Evolutionary conservation across 2,329 filamentous ascomycete genomes (phyloP).

Genomic region (Botrytis deweyae): DNA sequence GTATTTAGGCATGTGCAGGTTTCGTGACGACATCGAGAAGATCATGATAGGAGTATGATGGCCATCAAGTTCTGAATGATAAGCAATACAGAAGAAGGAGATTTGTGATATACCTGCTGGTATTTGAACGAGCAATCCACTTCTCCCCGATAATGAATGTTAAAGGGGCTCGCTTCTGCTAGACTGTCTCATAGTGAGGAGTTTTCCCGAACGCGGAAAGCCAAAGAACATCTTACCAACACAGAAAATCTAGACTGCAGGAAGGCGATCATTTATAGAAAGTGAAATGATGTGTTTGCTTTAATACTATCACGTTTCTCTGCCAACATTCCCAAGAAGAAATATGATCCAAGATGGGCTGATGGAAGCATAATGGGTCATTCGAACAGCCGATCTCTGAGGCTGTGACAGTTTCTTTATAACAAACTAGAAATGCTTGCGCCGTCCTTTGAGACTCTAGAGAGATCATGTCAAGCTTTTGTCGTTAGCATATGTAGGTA

Average conservation of each 20-base stretch:
- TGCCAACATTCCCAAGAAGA: neutral
- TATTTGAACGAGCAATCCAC: neutral
- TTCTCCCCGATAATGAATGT: neutral
- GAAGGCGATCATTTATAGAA: no score
- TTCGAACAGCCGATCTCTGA: neutral
- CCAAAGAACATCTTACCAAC: neutral
- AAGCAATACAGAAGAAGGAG: neutral
- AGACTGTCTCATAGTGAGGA: no score
- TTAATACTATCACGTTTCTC: neutral
- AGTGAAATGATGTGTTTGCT: neutral
- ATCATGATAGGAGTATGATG: neutral
- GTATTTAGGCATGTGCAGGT: neutral
- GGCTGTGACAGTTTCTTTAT: neutral
- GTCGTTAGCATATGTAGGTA: neutral
- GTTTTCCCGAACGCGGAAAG: neutral
- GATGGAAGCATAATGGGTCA: neutral
- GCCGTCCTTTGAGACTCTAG: neutral
- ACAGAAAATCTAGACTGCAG: neutral
- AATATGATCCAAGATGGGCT: neutral
- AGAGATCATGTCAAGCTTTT: neutral
- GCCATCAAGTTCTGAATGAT: neutral
- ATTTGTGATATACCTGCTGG: neutral
- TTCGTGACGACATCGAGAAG: neutral
- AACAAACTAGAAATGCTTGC: neutral
- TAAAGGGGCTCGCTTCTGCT: constrained; percentile 1